Base-by-base conservation (phyloP, 1,284 basidiomycete genomes). In the Entoloma clypeatum region DNA sequence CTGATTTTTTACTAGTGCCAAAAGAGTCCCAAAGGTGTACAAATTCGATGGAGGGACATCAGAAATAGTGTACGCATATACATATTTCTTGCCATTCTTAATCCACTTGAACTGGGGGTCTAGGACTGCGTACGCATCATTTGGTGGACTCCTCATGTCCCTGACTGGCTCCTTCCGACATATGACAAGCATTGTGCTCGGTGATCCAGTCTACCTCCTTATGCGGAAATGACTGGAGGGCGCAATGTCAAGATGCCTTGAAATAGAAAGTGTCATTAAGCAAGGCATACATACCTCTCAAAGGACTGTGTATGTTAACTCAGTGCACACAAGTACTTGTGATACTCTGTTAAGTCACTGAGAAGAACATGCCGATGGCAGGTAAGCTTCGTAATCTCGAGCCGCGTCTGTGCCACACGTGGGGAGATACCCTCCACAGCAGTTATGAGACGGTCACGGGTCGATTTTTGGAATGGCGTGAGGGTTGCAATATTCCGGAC, bases 81-180 rank as follows among this genome's bases (percentile, higher is more conserved):
- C 16, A 35, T 23, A 17, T 24, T 46, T 47, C 13, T 47, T 21
- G 40, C 11, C 27, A 21, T 50, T 42, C 43, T 34, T 25, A 28
- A 29, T 46, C 19, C 37, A 16, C 39, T 38, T 27, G 42, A 25
- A 39, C 38, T 22, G 36, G 23, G 45, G 52, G 26, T 28, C 10
- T 19, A 94, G 91, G 39, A 97, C 94, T 21, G 94, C 87, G 22
- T 99, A 98, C 61, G 86, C 86, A 34, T 97, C 92, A 3, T 99
- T 96, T 52, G 95, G 95, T 31, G 95, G 95, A n/a, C 74, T 99
- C 19, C 74, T 99, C 35, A 88, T 99, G 84, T 93, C 95, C 2
- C 69, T 99, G 44, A 87, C 92, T 32, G 95, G 95, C 4, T 90
- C 85, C 29, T 95, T 86, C 68, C 80, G 96, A 48, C 93, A 98